Evolutionary conservation across 371 early-diverging fungal genomes (phyloP).

Genomic region (Zychaea mexicana): DNA sequence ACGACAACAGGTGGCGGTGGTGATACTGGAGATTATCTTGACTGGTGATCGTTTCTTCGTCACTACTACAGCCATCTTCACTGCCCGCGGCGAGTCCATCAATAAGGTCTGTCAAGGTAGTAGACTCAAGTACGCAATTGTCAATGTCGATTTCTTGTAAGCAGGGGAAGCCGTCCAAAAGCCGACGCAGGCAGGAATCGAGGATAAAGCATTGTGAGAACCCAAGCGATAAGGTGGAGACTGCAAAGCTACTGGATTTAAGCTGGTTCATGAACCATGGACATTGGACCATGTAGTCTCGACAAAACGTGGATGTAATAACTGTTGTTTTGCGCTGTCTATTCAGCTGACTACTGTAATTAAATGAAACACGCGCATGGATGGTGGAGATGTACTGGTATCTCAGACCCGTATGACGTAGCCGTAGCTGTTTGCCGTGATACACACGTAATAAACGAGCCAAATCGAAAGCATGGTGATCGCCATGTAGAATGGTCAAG

Average conservation of each 20-base stretch:
- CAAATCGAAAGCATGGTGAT: not conserved
- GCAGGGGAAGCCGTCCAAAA: not conserved
- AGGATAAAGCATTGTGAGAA: not conserved
- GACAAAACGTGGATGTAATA: not conserved
- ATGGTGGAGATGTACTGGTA: not conserved
- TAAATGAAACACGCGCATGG: not conserved
- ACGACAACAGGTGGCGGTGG: not conserved
- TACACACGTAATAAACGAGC: not conserved
- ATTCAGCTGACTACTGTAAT: not conserved
- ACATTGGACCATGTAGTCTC: not conserved
- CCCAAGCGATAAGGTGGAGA: not conserved
- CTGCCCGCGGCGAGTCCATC: not conserved
- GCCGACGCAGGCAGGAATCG: not conserved
- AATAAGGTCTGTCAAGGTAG: not conserved
- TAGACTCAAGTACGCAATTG: not conserved
- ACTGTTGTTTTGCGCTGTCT: not conserved
- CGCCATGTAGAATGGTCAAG: constrained; percentile 1
- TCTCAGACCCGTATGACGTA: not conserved
- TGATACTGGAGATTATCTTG: too few species aligned
- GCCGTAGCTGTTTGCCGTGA: not conserved
- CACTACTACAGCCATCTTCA: not conserved
- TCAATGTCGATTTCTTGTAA: not conserved
- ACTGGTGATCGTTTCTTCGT: not conserved
- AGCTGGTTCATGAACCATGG: not conserved
- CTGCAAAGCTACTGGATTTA: not conserved